Percentiles rank a stretch among this genome's conserved stretches.
Evolutionary conservation across 495 filamentous ascomycete genomes (phyloP).

Genomic region (Aspergillus indologenus): DNA sequence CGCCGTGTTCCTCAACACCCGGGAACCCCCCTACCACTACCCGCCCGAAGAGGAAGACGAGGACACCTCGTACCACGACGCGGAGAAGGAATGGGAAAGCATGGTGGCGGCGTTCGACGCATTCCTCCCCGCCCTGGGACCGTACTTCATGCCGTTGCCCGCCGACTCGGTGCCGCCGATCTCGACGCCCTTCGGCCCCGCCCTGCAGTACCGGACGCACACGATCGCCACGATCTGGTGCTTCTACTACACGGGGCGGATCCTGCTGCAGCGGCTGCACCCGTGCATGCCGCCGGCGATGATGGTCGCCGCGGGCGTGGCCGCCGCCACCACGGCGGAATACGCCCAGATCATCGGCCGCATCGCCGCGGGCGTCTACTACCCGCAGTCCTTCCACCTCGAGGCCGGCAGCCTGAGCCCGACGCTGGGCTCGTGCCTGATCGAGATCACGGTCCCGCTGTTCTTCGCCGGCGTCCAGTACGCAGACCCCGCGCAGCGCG

Average conservation of each 20-base stretch:
- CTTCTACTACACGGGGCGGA: conserved; percentile 76
- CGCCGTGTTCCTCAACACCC: conserved; percentile 34
- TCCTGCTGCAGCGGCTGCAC: conserved; percentile 73
- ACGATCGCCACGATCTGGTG: conserved; percentile 82
- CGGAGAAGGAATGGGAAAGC: conserved; percentile 74
- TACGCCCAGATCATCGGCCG: conserved; percentile 75
- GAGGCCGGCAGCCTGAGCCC: conserved; percentile 64
- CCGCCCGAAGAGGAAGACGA: conserved; percentile 48
- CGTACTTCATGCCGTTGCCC: conserved; percentile 74
- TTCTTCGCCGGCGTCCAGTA: conserved; percentile 89
- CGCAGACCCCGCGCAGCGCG: conserved; percentile 64
- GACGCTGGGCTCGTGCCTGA: conserved; percentile 73
- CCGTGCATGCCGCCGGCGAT: conserved; percentile 90
- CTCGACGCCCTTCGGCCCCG: conserved; percentile 75
- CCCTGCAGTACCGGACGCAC: conserved; percentile 79
- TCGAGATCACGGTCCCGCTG: conserved; percentile 72
- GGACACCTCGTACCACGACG: conserved; percentile 61
- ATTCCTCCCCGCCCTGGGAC: conserved; percentile 63
- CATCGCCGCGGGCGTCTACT: conserved; percentile 72
- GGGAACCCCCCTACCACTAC: conserved; percentile 20
- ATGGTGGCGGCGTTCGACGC: conserved; percentile 68
- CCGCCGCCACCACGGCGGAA: conserved; percentile 62
- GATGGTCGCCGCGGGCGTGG: conserved; percentile 75
- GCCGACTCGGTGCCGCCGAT: conserved; percentile 63
- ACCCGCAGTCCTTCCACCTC: conserved; percentile 58